Base-by-base conservation (phyloP, 495 filamentous ascomycete species). In the Penicillium malachiteum region DNA sequence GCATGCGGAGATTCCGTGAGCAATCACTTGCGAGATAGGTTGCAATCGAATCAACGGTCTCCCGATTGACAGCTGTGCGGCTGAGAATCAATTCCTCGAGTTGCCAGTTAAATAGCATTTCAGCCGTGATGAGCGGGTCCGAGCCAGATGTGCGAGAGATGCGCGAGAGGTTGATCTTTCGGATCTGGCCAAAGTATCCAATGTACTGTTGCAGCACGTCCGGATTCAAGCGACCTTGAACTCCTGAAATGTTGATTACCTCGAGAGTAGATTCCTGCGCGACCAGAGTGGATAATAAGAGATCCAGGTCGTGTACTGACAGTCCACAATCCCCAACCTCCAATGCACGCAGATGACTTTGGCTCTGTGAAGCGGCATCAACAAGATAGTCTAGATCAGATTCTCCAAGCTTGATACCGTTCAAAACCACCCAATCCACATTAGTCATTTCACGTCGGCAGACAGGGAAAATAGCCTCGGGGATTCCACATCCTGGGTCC, bases 321-420 rank as follows among this genome's bases (percentile, higher is more conserved):
- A 95, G 67, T 26, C 85, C 85, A 63, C 91, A 95, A 26, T 84
- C 81, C 16, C 89, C 87, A 41, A 96, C 80, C 60, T 96, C 91
- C 35, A 97, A 76, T n/a, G 86, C 86, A 44, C 87, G 86, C 50
- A 96, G 76, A 64, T 89, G 83, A 45, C 87, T 86, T 18, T 67
- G 75, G 52, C 74, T 78, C 58, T 82, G 82, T 17, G 82, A 85
- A 21, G 85, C 84, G 10, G 86, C 85, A 62, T 86, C 83, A 42
- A 88, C 85, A 18, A 84, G 67, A 63, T 84, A 86, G 54, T 92
- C 88, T 41, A 95, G 71, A 70, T 95, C 91, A 2, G 83, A 83
- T 44, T 94, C 88, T 35, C 86, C 87, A n/a, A 95, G 78, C 58
- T 87, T 81, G 63, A 96, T 96, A 11, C 89, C 90, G 52, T 85